Evolutionary conservation across 805 yeast species (phyloP), one percentile per base, ranked within the genome.

Genomic region (Metschnikowia peoriensis): DNA sequence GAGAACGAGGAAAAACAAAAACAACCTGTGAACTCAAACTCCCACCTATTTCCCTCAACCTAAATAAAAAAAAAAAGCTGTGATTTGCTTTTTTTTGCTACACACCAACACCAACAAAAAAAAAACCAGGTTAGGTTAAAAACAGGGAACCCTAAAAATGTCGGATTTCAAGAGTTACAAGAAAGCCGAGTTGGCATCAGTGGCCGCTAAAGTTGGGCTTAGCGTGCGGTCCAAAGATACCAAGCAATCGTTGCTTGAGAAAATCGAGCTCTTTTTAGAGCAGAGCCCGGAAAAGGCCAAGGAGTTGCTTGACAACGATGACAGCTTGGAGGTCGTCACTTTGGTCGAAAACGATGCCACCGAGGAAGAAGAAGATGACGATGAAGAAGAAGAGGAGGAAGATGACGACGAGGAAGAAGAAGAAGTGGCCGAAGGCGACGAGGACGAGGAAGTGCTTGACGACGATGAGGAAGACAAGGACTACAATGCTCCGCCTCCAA

Each of bases 101-200:
- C 35, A 10, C 14, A 9, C 10, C 35, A 32, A 32, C 10, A 12
- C 35, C 10, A 32, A 17, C 28, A 27, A 12, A n/a, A 22, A 22
- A 12, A 35, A 14, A 44, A 40, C 34, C 28, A 38, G 22, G 22
- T 4, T 4, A 22, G 22, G 22, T 22, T 42, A 42, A 37, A n/a
- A 43, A 44, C 47, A 39, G 28, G 28, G 12, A n/a, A 10, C 14
- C 37, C 11, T 9, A 6, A 27, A 48, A 38, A 72, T 73, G 78
- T 66, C 73, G 44, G 73, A 70, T 38, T 70, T 64, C 60, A 61
- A 59, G 40, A 54, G 63, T 41, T 70, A 60, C 56, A 75, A 70
- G 57, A 75, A 75, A 61, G 76, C 77, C 41, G 79, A 75, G 49
- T 65, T 75, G 54, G 63, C 69, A 57, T 61, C 58, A 41, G 71